Conservation (phyloP, 257 asterid genomes). For the Eustoma russellianum region DNA sequence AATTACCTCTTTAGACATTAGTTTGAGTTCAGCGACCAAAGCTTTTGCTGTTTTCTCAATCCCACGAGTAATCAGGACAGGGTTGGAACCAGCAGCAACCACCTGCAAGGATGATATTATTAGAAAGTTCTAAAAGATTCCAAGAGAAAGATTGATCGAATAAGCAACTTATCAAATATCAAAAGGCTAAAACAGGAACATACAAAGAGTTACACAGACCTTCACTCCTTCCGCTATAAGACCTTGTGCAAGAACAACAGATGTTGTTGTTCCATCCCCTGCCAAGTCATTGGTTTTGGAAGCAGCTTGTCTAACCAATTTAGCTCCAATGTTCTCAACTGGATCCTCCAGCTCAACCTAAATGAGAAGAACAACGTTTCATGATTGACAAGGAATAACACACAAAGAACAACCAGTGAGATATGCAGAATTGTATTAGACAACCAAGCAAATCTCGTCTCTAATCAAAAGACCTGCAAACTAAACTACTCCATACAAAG, state of each 20-base stretch:
- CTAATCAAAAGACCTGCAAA: no score
- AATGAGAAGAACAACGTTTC: slow-evolving; percentile 3
- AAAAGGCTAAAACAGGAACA: background rate
- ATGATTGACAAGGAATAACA: no score
- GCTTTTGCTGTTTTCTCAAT: slow-evolving; percentile 92
- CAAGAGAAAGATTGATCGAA: background rate
- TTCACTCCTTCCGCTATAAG: slow-evolving; percentile 96
- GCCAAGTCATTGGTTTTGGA: slow-evolving; percentile 97
- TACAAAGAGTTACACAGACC: slow-evolving; percentile 20
- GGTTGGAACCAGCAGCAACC: slow-evolving; percentile 97
- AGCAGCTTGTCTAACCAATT: slow-evolving; percentile 95
- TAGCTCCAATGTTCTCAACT: slow-evolving; percentile 95
- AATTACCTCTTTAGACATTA: slow-evolving; percentile 80
- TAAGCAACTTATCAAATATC: no score
- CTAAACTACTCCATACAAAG: no score
- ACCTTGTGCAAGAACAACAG: slow-evolving; percentile 98
- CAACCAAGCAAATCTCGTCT: no score
- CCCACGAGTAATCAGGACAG: slow-evolving; percentile 89
- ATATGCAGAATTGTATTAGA: no score
- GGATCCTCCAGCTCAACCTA: slow-evolving; percentile 97
- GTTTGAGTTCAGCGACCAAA: slow-evolving; percentile 78
- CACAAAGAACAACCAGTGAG: no score
- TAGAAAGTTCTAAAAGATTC: background rate
- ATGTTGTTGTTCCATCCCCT: slow-evolving; percentile 97
- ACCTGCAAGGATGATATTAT: slow-evolving; percentile 36